phyloP scores from a whole-genome alignment of 257 asterid genomes.

The Cordia subcordata region DNA sequence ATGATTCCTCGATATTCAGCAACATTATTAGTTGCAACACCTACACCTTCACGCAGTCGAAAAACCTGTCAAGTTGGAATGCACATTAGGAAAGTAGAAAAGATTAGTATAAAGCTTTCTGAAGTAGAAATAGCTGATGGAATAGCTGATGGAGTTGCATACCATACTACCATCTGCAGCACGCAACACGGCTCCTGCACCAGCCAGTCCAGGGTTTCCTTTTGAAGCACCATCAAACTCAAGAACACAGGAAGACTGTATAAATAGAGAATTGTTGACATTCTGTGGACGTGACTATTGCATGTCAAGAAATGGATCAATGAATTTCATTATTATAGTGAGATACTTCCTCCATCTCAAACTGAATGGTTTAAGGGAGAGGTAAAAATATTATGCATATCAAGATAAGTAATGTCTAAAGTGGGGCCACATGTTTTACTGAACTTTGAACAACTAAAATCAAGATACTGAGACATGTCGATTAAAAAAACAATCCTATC shows the following conservation, averaged over 20 bases:
- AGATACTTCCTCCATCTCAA: too few relatives aligned
- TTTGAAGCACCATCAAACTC: slow-evolving; percentile 98
- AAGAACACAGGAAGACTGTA: slow-evolving; percentile 69
- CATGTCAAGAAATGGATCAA: not conserved
- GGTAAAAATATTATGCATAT: not conserved
- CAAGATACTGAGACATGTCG: too few relatives aligned
- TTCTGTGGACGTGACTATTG: slow-evolving; percentile 14
- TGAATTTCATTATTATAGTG: too few relatives aligned
- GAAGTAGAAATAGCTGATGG: slow-evolving; percentile 4
- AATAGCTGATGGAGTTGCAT: slow-evolving; percentile 14
- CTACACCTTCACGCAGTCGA: slow-evolving; percentile 92
- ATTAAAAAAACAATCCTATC: too few relatives aligned
- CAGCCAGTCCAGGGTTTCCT: slow-evolving; percentile 97
- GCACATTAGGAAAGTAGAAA: not conserved
- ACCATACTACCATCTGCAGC: slow-evolving; percentile 91
- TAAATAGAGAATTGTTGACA: slow-evolving; percentile 24
- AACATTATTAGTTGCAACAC: slow-evolving; percentile 88
- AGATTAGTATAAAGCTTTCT: not conserved
- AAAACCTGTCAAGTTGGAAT: slow-evolving; percentile 43
- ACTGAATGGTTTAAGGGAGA: not conserved
- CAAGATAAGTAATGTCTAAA: too few relatives aligned
- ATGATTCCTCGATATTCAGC: slow-evolving; percentile 89
- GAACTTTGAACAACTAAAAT: too few relatives aligned
- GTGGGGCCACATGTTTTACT: too few relatives aligned
- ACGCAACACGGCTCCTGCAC: slow-evolving; percentile 87